Percentiles rank a stretch among this genome's conserved stretches.
These are phyloP conservation scores for Lanmaoa rubissima DNA, from an alignment of 768 basidiomycete species.

Conservation along the genomic window DNA sequence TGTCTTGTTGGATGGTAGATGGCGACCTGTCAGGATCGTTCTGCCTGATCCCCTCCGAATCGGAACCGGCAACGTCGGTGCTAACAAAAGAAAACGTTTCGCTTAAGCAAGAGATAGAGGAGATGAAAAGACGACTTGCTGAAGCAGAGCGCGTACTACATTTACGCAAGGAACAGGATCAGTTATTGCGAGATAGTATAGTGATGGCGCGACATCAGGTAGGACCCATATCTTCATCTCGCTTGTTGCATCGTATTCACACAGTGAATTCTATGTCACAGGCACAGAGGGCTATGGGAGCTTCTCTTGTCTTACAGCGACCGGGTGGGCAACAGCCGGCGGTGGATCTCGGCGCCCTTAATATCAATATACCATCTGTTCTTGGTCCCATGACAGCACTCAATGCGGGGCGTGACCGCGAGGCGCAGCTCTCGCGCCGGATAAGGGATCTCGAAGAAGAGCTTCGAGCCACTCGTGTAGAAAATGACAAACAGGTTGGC, in stretches of 20 bases:
- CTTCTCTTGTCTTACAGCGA: slow-evolving; percentile 57
- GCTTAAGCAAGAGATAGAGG: slow-evolving; percentile 60
- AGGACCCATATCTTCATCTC: slow-evolving; percentile 18
- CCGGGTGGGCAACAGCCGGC: slow-evolving; percentile 34
- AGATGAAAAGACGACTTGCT: slow-evolving; percentile 55
- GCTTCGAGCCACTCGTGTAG: slow-evolving; percentile 53
- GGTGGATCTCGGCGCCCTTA: slow-evolving; percentile 56
- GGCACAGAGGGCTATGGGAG: slow-evolving; percentile 80
- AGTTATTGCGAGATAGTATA: slow-evolving; percentile 78
- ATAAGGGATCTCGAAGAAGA: slow-evolving; percentile 83
- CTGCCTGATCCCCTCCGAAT: slow-evolving; percentile 64
- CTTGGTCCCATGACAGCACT: slow-evolving; percentile 49
- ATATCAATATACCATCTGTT: slow-evolving; percentile 51
- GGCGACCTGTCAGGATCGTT: slow-evolving; percentile 81
- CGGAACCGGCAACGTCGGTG: slow-evolving; percentile 46
- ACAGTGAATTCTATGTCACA: slow-evolving; percentile 26
- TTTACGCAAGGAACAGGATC: slow-evolving; percentile 74
- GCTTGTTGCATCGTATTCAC: background rate
- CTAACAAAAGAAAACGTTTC: slow-evolving; percentile 66
- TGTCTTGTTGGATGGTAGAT: slow-evolving; percentile 33
- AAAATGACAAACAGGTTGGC: slow-evolving; percentile 82
- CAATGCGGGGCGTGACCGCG: slow-evolving; percentile 55
- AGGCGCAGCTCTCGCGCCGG: slow-evolving; percentile 46
- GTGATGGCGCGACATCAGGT: slow-evolving; percentile 68
- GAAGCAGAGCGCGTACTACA: slow-evolving; percentile 63